Evolutionary conservation across 176 grass and related monocot species (phyloP).

Genomic region (Rhynchospora tenuis): DNA sequence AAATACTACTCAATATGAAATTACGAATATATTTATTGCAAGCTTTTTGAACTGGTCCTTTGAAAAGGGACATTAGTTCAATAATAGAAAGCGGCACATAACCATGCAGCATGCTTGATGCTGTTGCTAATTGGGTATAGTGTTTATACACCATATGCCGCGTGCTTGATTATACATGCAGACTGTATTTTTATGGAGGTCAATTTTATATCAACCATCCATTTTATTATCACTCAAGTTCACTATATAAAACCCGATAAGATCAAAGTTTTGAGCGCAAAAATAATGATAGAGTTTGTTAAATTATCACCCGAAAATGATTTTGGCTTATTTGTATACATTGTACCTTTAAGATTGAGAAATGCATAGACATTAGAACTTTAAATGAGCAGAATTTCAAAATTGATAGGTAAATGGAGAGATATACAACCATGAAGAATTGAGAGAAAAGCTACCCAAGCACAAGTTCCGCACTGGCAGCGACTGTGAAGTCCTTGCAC

Average conservation of each 20-base stretch:
- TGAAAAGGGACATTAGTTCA: background rate
- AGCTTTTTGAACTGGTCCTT: background rate
- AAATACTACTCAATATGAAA: background rate
- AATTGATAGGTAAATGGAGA: constrained; percentile 64
- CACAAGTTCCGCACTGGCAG: constrained; percentile 84
- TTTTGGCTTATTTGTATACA: no score
- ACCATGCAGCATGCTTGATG: background rate
- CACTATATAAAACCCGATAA: background rate
- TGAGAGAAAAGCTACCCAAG: constrained; percentile 30
- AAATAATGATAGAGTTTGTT: no score
- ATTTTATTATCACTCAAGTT: background rate
- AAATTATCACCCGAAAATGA: no score
- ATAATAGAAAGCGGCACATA: background rate
- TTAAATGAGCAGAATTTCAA: background rate
- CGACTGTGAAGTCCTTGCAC: constrained; percentile 83
- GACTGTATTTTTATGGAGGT: no score
- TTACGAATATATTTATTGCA: background rate
- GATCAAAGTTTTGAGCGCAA: background rate
- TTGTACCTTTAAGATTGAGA: background rate
- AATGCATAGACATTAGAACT: background rate
- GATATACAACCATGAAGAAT: constrained; percentile 79
- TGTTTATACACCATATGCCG: background rate
- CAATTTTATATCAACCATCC: background rate
- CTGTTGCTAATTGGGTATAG: background rate
- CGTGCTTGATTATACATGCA: no score